phyloP scores from a whole-genome alignment of 192 early-diverging fungal species.

The Backusella mclennaniae region DNA sequence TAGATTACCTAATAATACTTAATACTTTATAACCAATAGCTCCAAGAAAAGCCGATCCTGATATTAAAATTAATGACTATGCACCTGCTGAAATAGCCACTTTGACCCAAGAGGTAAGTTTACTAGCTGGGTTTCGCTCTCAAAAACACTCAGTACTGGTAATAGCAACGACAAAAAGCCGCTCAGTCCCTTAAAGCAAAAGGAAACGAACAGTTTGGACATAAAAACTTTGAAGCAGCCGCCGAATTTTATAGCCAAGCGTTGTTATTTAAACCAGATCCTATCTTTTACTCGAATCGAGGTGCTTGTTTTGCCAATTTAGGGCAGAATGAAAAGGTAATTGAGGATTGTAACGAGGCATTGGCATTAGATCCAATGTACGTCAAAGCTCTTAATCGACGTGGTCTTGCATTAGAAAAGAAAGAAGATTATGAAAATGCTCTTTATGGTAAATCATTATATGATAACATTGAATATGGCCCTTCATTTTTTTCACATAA shows the following conservation, averaged over 20 bases:
- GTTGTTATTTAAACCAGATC: conserved; percentile 74
- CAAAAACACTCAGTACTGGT: background rate
- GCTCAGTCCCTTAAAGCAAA: conserved; percentile 77
- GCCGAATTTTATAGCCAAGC: conserved; percentile 88
- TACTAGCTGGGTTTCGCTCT: background rate
- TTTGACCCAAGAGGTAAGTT: conserved; percentile 37
- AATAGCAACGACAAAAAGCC: conserved; percentile 56
- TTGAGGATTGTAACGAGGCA: conserved; percentile 84
- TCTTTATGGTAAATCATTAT: conserved; percentile 44
- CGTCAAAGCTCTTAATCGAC: conserved; percentile 72
- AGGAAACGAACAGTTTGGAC: conserved; percentile 86
- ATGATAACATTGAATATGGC: background rate
- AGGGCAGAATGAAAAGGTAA: conserved; percentile 69
- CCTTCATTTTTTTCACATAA: background rate
- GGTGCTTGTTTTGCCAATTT: conserved; percentile 88
- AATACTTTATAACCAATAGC: background rate
- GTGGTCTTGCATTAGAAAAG: conserved; percentile 58
- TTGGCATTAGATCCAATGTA: conserved; percentile 83
- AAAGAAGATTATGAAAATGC: conserved; percentile 47
- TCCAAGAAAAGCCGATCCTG: background rate
- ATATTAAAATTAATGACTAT: background rate
- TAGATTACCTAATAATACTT: background rate
- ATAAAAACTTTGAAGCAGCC: conserved; percentile 83
- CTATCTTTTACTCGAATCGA: conserved; percentile 94
- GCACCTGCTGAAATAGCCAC: conserved; percentile 42